These are phyloP conservation scores for Melanomma pulvis-pyrius DNA, from an alignment of 495 filamentous ascomycete genomes.

Conservation along the genomic window DNA sequence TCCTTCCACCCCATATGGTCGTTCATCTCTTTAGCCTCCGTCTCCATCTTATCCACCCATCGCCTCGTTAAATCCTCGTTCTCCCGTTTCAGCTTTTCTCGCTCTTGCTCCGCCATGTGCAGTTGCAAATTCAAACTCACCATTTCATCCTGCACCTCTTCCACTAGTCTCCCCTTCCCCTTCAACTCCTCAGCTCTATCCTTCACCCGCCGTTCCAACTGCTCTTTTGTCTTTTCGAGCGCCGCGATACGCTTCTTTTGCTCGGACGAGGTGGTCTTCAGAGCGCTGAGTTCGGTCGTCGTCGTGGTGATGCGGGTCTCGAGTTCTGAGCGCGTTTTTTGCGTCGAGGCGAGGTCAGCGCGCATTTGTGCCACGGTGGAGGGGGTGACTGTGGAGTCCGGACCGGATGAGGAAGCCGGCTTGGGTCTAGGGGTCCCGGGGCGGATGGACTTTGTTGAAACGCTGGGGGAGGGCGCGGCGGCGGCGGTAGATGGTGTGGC, in stretches of 20 bases:
- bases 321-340: slow-evolving; percentile 42
- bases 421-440: slow-evolving; percentile 23
- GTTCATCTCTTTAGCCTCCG: slow-evolving; percentile 90
- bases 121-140: slow-evolving; percentile 82
- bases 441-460: slow-evolving; percentile 12
- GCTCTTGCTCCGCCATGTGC: slow-evolving; percentile 77
- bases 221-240: slow-evolving; percentile 64
- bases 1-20: slow-evolving; percentile 49
- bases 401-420: slow-evolving; percentile 9
- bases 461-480: not conserved
- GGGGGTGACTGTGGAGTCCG: slow-evolving; percentile 17
- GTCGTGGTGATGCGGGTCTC: slow-evolving; percentile 39
- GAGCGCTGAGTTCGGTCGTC: slow-evolving; percentile 39
- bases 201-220: slow-evolving; percentile 63
- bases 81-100: slow-evolving; percentile 70
- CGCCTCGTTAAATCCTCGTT: slow-evolving; percentile 86
- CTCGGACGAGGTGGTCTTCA: slow-evolving; percentile 40
- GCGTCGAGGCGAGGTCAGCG: slow-evolving; percentile 44
- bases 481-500: slow-evolving; percentile 12
- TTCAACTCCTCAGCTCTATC: slow-evolving; percentile 85
- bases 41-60: slow-evolving; percentile 84
- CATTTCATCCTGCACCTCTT: slow-evolving; percentile 90
- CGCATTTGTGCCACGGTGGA: slow-evolving; percentile 37
- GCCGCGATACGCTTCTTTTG: slow-evolving; percentile 59
- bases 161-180: slow-evolving; percentile 78